Conservation (phyloP, 257 asterid genomes). For the Solanum arcanum region DNA sequence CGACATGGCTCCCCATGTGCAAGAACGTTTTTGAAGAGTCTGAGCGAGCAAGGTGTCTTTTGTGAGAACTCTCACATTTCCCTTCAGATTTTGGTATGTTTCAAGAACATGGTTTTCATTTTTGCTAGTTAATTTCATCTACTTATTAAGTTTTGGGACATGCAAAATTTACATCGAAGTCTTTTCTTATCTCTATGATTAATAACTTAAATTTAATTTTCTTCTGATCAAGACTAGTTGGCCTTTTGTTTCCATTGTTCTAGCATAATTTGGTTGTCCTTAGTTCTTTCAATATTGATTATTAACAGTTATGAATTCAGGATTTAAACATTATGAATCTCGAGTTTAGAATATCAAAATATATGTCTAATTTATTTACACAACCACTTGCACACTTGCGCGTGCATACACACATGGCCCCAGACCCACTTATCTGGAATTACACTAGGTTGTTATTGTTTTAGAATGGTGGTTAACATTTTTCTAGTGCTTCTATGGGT, state of each 20-base stretch:
- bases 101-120: not conserved
- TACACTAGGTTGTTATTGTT: not conserved
- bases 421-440: not conserved
- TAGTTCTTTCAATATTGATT: not conserved
- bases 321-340: not conserved
- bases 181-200: not conserved
- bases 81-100: slow-evolving; percentile 7
- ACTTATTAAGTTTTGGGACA: not conserved
- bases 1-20: not conserved
- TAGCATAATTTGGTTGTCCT: not conserved
- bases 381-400: not conserved
- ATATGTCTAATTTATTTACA: not conserved
- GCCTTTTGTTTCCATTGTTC: not conserved
- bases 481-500: not conserved
- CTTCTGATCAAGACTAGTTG: not conserved
- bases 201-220: not conserved
- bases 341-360: not conserved
- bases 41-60: not conserved
- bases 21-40: not conserved
- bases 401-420: not conserved
- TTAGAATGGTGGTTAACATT: not conserved
- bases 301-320: not conserved
- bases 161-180: not conserved
- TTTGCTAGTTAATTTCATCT: not conserved
- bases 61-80: not conserved